Percentiles rank a stretch among this genome's conserved stretches.
These are phyloP conservation scores for Dactylellina drechsleri DNA, from an alignment of 2,329 filamentous ascomycete genomes.

Conservation along the genomic window DNA sequence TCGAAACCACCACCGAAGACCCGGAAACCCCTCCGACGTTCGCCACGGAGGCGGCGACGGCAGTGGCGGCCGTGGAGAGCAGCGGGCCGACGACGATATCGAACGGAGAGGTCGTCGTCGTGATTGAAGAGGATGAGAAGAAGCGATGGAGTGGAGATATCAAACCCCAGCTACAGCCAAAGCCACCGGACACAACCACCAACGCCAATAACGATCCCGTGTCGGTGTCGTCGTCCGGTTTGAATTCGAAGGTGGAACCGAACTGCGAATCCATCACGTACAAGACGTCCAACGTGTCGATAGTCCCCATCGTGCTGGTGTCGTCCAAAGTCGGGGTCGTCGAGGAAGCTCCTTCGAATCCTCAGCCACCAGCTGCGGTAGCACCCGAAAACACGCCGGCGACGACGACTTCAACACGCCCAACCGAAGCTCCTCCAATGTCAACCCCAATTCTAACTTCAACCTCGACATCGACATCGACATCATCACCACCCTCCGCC, in stretches of 20 bases:
- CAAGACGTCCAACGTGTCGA: background rate
- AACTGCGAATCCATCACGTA: background rate
- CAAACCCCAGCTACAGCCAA: conserved; percentile 34
- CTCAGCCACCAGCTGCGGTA: background rate
- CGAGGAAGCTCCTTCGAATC: background rate
- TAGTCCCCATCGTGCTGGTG: no score
- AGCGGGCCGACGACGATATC: background rate
- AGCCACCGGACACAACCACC: conserved; percentile 12
- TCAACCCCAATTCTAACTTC: conserved; percentile 3
- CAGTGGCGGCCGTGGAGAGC: background rate
- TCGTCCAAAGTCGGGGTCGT: background rate
- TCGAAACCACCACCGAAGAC: conserved; percentile 47
- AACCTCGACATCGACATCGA: conserved; percentile 15
- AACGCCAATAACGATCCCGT: background rate
- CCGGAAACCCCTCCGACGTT: conserved; percentile 35
- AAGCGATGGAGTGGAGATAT: conserved; percentile 36
- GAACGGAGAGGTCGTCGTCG: conserved; percentile 38
- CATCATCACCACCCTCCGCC: conserved; percentile 3
- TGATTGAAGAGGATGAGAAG: conserved; percentile 41
- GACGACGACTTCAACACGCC: background rate
- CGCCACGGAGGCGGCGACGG: background rate
- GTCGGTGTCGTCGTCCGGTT: background rate
- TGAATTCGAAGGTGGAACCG: background rate
- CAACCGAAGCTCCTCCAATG: background rate
- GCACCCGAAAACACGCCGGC: background rate